These are phyloP conservation scores for Boeremia exigua DNA, from an alignment of 2,329 filamentous ascomycete species.

Conservation along the genomic window DNA sequence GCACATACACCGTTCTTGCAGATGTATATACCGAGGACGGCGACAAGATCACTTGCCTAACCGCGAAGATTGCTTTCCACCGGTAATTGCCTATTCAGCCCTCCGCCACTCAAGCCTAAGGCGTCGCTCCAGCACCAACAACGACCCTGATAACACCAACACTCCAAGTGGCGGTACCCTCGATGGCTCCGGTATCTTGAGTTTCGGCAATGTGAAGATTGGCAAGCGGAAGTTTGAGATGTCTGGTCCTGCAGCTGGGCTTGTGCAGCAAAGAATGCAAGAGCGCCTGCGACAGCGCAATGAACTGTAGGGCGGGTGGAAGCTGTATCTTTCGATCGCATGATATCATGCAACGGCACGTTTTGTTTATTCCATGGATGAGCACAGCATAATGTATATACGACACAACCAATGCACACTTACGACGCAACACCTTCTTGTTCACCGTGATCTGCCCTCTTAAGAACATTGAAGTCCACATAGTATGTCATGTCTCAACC, in stretches of 20 bases:
- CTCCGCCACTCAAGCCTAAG: slow-evolving; percentile 9
- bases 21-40: slow-evolving; percentile 79
- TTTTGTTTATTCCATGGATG: slow-evolving; percentile 4
- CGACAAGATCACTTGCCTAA: slow-evolving; percentile 83
- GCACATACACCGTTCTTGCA: slow-evolving; percentile 86
- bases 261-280: slow-evolving; percentile 39
- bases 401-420: slow-evolving; percentile 19
- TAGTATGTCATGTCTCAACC: neutral
- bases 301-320: slow-evolving; percentile 35
- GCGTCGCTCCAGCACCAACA: slow-evolving; percentile 5
- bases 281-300: slow-evolving; percentile 36
- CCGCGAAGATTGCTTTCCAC: slow-evolving; percentile 71
- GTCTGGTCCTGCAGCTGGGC: slow-evolving; percentile 44
- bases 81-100: slow-evolving; percentile 39
- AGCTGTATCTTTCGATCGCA: slow-evolving; percentile 12
- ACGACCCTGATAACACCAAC: neutral
- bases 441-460: neutral
- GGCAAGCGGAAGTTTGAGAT: slow-evolving; percentile 43
- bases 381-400: slow-evolving; percentile 28
- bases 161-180: neutral
- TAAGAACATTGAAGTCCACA: neutral
- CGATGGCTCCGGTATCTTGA: slow-evolving; percentile 10
- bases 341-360: slow-evolving; percentile 26
- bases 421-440: neutral
- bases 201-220: slow-evolving; percentile 28